A percentile compares a stretch with the other conserved stretches of the same genome.
These are phyloP conservation scores for Calvatia gigantea DNA, from an alignment of 768 basidiomycete genomes.

Conservation along the genomic window DNA sequence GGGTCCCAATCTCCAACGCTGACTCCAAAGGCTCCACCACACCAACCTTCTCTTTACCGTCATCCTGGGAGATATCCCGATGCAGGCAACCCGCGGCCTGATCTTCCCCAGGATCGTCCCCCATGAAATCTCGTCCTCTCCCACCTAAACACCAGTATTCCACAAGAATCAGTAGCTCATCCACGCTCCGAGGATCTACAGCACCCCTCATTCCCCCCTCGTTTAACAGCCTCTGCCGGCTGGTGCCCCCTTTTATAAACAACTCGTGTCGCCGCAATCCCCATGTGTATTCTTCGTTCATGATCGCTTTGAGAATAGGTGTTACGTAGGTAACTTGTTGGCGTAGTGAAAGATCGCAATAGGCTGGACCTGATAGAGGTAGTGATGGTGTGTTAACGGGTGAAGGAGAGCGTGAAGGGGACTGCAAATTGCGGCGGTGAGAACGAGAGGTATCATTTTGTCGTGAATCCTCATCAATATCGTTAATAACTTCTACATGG, in stretches of 20 bases:
- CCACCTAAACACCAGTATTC: conserved; percentile 41
- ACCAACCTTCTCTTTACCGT: neutral
- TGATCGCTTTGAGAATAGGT: conserved; percentile 55
- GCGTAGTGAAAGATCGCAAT: conserved; percentile 35
- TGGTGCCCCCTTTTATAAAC: conserved; percentile 58
- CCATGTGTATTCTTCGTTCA: conserved; percentile 55
- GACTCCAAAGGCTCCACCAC: neutral
- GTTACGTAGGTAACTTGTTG: conserved; percentile 67
- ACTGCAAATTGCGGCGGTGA: conserved; percentile 37
- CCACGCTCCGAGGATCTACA: conserved; percentile 36
- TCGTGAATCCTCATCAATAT: conserved; percentile 34
- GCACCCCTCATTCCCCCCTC: conserved; percentile 36
- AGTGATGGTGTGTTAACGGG: conserved; percentile 41
- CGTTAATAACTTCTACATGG: conserved; percentile 35
- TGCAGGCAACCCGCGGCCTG: neutral
- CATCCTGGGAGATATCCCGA: neutral
- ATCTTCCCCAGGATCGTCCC: conserved; percentile 7
- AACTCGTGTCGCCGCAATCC: conserved; percentile 41
- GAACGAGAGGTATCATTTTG: conserved; percentile 18
- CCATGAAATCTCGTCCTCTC: neutral
- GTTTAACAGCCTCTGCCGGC: conserved; percentile 36
- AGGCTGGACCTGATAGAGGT: conserved; percentile 19
- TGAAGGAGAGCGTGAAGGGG: conserved; percentile 38
- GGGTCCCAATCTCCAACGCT: neutral
- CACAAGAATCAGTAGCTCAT: conserved; percentile 30